Evolutionary conservation across 2,329 filamentous ascomycete genomes (phyloP).

Genomic region (Penicillium freii): DNA sequence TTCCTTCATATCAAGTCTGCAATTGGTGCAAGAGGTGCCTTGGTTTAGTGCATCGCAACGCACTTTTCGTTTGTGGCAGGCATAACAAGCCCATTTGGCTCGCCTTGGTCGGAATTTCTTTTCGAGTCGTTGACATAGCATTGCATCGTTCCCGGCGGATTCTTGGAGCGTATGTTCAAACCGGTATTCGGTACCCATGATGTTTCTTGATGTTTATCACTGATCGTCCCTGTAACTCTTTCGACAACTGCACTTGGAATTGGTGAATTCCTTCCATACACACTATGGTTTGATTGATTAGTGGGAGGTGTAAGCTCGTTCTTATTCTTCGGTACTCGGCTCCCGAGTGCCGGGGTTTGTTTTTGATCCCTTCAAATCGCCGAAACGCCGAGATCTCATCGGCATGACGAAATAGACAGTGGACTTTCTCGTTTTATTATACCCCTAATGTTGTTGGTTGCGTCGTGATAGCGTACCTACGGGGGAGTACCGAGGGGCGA

Average conservation of each 20-base stretch:
- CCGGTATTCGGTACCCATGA: not conserved
- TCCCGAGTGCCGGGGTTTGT: not conserved
- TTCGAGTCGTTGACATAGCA: not conserved
- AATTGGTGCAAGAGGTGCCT: not conserved
- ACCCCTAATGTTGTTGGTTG: not conserved
- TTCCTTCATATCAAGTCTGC: constrained; percentile 1
- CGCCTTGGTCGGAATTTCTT: not conserved
- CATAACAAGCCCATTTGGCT: not conserved
- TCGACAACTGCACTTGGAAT: too few species aligned
- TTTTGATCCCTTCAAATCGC: too few species aligned
- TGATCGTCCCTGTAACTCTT: not conserved
- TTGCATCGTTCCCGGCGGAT: not conserved
- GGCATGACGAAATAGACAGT: not conserved
- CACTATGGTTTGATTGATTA: too few species aligned
- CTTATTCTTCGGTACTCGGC: not conserved
- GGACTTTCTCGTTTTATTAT: not conserved
- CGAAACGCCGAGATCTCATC: too few species aligned
- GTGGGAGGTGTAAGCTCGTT: too few species aligned
- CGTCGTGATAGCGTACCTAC: not conserved
- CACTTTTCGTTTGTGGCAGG: not conserved
- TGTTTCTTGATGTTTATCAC: not conserved
- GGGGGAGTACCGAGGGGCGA: not conserved
- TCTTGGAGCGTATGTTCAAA: not conserved
- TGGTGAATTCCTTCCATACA: too few species aligned
- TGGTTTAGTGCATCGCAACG: not conserved